Evolutionary conservation across 371 early-diverging fungal species (phyloP).

Genomic region (Zancudomyces culisetae): DNA sequence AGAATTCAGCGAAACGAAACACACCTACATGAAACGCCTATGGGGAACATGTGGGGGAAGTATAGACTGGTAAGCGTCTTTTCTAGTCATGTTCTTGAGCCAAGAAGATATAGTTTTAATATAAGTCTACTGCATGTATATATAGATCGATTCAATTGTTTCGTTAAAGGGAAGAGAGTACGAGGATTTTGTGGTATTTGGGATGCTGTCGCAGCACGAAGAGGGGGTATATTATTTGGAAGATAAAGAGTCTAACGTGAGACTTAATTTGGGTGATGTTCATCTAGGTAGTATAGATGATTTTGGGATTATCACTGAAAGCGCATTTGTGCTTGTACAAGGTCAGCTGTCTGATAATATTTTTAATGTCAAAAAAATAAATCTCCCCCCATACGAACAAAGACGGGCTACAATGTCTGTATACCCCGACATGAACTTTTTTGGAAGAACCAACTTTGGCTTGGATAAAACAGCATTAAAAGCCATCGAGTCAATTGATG

Average conservation of each 20-base stretch:
- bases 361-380: conserved; percentile 44
- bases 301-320: conserved; percentile 60
- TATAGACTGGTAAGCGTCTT: not conserved
- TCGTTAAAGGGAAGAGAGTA: conserved; percentile 56
- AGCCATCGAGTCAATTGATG: conserved; percentile 25
- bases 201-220: conserved; percentile 69
- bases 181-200: conserved; percentile 54
- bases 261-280: conserved; percentile 31
- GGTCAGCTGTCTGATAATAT: conserved; percentile 47
- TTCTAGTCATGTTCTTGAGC: no score
- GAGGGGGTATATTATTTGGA: conserved; percentile 70
- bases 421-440: conserved; percentile 25
- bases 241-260: conserved; percentile 55
- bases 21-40: not conserved
- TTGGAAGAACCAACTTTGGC: conserved; percentile 24
- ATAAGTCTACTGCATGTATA: not conserved
- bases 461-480: conserved; percentile 19
- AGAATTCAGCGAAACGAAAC: conserved; percentile 58
- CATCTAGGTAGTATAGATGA: conserved; percentile 2
- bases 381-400: conserved; percentile 56
- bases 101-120: not conserved
- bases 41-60: conserved; percentile 1
- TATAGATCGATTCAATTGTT: conserved; percentile 60
- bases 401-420: conserved; percentile 37
- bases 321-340: conserved; percentile 64